These are phyloP conservation scores for Babesia caballi DNA, from an alignment of 169 alveolate genomes.

Conservation along the genomic window DNA sequence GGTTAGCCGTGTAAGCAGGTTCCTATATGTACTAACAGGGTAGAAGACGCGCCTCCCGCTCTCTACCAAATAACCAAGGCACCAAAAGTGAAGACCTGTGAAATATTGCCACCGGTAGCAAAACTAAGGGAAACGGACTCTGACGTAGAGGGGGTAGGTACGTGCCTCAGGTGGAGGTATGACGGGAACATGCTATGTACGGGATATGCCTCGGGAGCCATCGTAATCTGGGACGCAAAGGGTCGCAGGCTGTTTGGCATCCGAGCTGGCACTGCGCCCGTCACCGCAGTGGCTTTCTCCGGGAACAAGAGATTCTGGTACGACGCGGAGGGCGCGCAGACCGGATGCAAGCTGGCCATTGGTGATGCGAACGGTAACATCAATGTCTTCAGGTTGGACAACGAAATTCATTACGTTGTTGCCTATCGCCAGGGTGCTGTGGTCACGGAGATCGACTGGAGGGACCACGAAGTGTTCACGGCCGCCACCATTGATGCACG, in stretches of 20 bases:
- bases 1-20: background rate
- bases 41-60: constrained; percentile 49
- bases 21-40: background rate
- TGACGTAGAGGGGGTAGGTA: constrained; percentile 9
- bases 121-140: constrained; percentile 16
- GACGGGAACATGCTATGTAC: constrained; percentile 37
- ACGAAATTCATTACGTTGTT: background rate
- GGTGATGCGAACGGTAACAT: constrained; percentile 38
- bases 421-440: constrained; percentile 12
- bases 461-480: constrained; percentile 15
- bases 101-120: constrained; percentile 37
- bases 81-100: constrained; percentile 17
- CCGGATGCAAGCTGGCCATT: constrained; percentile 17
- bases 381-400: constrained; percentile 6
- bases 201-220: constrained; percentile 46
- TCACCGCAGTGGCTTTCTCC: constrained; percentile 50
- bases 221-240: constrained; percentile 25
- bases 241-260: constrained; percentile 1
- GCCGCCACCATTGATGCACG: constrained; percentile 29
- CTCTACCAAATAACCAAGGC: constrained; percentile 9
- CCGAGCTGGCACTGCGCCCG: background rate
- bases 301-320: constrained; percentile 34
- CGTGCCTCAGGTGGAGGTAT: constrained; percentile 43
- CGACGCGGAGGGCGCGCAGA: background rate
- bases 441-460: constrained; percentile 51